These are phyloP conservation scores for Kodamaea jinghongensis DNA, from an alignment of 805 yeast species.

Conservation along the genomic window DNA sequence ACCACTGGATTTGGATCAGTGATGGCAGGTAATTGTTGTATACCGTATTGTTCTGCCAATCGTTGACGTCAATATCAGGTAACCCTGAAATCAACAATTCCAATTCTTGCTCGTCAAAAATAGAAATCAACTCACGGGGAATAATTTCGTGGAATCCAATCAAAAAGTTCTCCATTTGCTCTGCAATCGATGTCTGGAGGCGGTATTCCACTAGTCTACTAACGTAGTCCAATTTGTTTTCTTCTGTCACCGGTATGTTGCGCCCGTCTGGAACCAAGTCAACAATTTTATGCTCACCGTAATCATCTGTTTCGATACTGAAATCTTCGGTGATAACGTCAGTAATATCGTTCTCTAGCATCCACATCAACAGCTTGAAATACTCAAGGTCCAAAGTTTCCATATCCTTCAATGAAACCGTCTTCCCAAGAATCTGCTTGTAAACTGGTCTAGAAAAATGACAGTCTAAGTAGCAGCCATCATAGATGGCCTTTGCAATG, in stretches of 20 bases:
- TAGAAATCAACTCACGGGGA: conserved; percentile 75
- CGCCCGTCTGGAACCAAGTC: conserved; percentile 84
- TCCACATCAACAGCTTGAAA: conserved; percentile 91
- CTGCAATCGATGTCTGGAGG: conserved; percentile 75
- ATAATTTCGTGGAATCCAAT: conserved; percentile 89
- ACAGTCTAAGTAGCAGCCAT: conserved; percentile 82
- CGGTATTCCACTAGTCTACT: conserved; percentile 82
- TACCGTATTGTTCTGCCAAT: conserved; percentile 85
- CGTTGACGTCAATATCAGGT: conserved; percentile 94
- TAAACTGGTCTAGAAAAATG: conserved; percentile 95
- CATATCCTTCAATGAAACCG: conserved; percentile 88
- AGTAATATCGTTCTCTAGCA: conserved; percentile 93
- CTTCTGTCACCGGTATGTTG: conserved; percentile 82
- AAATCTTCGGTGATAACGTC: conserved; percentile 94
- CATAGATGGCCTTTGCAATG: conserved; percentile 91
- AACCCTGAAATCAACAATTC: conserved; percentile 90
- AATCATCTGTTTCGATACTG: conserved; percentile 89
- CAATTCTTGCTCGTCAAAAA: conserved; percentile 93
- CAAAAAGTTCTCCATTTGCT: conserved; percentile 82
- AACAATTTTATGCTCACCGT: conserved; percentile 80
- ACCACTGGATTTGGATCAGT: conserved; percentile 89
- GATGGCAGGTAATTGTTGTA: conserved; percentile 80
- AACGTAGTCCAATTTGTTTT: conserved; percentile 88
- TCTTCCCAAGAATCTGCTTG: conserved; percentile 74
- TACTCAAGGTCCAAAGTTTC: conserved; percentile 91